Conservation (phyloP, 768 basidiomycete genomes). For the Strobilomyces confusus region DNA sequence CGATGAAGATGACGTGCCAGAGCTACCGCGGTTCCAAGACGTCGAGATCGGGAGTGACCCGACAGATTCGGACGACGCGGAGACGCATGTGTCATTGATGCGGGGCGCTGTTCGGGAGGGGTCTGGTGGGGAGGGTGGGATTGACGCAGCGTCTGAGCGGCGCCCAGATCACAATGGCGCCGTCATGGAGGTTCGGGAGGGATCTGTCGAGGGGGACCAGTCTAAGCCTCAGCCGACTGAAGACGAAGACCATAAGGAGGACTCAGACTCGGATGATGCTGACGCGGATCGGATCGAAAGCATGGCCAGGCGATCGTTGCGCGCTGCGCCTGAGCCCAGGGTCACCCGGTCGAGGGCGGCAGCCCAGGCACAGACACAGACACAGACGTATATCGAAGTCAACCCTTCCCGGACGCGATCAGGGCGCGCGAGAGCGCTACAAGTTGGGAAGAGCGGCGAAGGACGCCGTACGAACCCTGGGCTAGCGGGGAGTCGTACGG, state of each 20-base stretch:
- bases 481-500: constrained; percentile 18
- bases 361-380: background rate
- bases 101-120: background rate
- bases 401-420: constrained; percentile 12
- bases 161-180: background rate
- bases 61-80: constrained; percentile 29
- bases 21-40: constrained; percentile 11
- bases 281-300: constrained; percentile 13
- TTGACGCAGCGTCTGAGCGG: background rate
- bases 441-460: constrained; percentile 4
- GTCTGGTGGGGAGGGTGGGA: background rate
- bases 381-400: background rate
- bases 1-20: background rate
- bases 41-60: constrained; percentile 7
- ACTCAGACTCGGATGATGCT: background rate
- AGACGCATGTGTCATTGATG: constrained; percentile 21
- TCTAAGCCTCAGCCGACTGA: background rate
- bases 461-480: constrained; percentile 4
- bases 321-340: background rate
- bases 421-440: background rate
- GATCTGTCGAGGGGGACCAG: background rate
- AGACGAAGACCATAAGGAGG: background rate
- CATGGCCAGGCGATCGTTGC: constrained; percentile 12
- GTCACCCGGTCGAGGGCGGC: constrained; percentile 10
- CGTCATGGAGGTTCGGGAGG: background rate